Conservation (phyloP, 1,284 basidiomycete species). For the Apiotrichum domesticum region DNA sequence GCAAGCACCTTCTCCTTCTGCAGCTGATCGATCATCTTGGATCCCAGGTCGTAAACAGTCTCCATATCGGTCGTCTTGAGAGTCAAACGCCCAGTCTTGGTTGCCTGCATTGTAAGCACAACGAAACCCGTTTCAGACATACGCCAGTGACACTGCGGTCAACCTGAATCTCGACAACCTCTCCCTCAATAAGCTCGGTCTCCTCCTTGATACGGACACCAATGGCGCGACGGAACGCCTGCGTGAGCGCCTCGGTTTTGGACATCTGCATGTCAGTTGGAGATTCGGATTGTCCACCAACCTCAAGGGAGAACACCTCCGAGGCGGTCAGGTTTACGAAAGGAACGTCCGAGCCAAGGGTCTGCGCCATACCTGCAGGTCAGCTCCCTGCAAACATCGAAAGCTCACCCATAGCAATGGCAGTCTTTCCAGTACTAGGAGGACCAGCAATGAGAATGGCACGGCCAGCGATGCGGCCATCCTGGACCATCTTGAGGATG, state of each 20-base stretch:
- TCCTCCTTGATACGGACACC: conserved; percentile 97
- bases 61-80: conserved; percentile 99
- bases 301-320: conserved; percentile 90
- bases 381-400: neutral
- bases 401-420: conserved; percentile 79
- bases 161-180: conserved; percentile 97
- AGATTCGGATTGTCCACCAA: conserved; percentile 14
- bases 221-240: conserved; percentile 90
- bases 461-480: conserved; percentile 87
- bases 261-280: conserved; percentile 60
- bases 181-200: conserved; percentile 94
- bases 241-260: conserved; percentile 95
- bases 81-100: conserved; percentile 95
- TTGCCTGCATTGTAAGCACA: conserved; percentile 57
- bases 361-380: conserved; percentile 84
- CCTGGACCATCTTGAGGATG: conserved; percentile 96
- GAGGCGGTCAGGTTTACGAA: conserved; percentile 96
- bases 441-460: conserved; percentile 95
- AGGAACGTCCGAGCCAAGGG: conserved; percentile 84
- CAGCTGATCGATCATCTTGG: conserved; percentile 97
- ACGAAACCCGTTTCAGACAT: conserved; percentile 39
- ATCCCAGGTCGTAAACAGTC: conserved; percentile 96
- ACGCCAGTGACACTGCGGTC: conserved; percentile 95
- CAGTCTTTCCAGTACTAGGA: conserved; percentile 93
- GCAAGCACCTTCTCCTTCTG: conserved; percentile 96